Evolutionary conservation across 108 stramenopile species (phyloP), one percentile per base, ranked within the genome.

Genomic region (Schizochytrium sp.): DNA sequence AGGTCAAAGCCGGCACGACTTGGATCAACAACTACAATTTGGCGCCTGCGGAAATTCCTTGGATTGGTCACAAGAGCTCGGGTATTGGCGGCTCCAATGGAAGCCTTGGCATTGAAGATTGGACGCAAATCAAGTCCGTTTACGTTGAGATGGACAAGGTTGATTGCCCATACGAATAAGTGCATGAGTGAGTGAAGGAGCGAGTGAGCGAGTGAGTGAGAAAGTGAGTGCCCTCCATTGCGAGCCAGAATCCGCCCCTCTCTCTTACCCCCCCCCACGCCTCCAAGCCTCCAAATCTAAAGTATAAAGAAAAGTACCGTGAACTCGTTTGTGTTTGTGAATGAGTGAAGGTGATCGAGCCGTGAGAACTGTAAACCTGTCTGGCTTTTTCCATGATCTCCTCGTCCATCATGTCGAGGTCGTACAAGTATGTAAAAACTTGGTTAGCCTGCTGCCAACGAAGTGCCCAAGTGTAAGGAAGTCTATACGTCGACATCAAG

Each of bases 1-100:
- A 88, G 19, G 94, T 96, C 51, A 72, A 93, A 34, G 95, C 94
- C 12, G 96, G 96, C 44, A 94, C 95, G 83, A 93, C 96, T 45
- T 88, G 96, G 92, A 58, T 94, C 43, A 91, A 97, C 92, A 93
- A 95, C 92, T 88, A 95, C 91, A 94, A 95, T 87, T 89, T 91
- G 21, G 93, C 94, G 45, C 87, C 48, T 0, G 92, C 95, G 47
- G 43, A 58, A 18, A 72, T 91, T 18, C 94, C 95, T 14, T 95
- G 93, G 93, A 93, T 93, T 19, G 95, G 95, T 4, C 87, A 89
- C 59, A 91, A 89, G 48, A 90, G 91, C 57, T 60, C 87, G 63
- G 93, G 91, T n/a, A 44, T 91, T 28, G 90, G 90, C 5, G 90
- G 58, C 41, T 44, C 72, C 88, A n/a, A 92, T 90, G 93, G 90